A percentile compares a stretch with the other conserved stretches of the same genome.
Evolutionary conservation across 2,329 filamentous ascomycete species (phyloP).

Genomic region (Colletotrichum australisinense): DNA sequence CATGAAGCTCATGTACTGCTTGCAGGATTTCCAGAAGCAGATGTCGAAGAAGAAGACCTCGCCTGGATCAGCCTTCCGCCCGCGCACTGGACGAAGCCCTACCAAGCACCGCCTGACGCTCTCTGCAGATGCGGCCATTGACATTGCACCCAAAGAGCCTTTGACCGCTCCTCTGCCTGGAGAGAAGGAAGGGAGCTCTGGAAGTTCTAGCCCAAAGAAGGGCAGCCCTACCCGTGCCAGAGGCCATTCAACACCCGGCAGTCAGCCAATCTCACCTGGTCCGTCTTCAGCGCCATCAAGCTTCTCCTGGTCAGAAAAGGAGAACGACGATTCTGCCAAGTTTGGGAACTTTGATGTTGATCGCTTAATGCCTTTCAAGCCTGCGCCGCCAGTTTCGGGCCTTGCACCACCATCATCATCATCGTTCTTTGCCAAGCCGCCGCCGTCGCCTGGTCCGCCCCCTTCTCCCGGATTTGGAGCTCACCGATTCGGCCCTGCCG

Average conservation of each 20-base stretch:
- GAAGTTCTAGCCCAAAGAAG: slow-evolving; percentile 51
- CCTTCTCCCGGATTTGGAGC: slow-evolving; percentile 57
- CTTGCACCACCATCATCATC: slow-evolving; percentile 43
- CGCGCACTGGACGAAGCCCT: slow-evolving; percentile 63
- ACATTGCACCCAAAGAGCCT: slow-evolving; percentile 64
- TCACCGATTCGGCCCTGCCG: slow-evolving; percentile 51
- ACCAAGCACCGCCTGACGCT: slow-evolving; percentile 71
- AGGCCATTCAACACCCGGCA: slow-evolving; percentile 64
- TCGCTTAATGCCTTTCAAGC: slow-evolving; percentile 48
- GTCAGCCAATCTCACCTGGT: slow-evolving; percentile 66
- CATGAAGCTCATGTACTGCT: slow-evolving; percentile 91
- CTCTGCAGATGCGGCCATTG: slow-evolving; percentile 67
- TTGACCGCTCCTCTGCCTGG: slow-evolving; percentile 67
- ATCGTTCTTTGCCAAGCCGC: slow-evolving; percentile 49
- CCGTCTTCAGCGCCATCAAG: slow-evolving; percentile 76
- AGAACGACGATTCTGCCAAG: slow-evolving; percentile 52
- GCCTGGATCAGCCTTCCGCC: slow-evolving; percentile 59
- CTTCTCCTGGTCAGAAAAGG: slow-evolving; percentile 67
- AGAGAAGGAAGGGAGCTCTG: slow-evolving; percentile 60
- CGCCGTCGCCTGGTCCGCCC: slow-evolving; percentile 58
- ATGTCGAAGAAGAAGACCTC: slow-evolving; percentile 62
- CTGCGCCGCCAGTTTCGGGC: slow-evolving; percentile 45
- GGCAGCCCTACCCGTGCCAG: slow-evolving; percentile 59
- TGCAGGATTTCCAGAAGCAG: slow-evolving; percentile 83
- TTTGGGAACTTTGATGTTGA: slow-evolving; percentile 54